Percentiles rank a stretch among this genome's conserved stretches.
Conservation (phyloP, 768 basidiomycete species). For the Mycena pura region DNA sequence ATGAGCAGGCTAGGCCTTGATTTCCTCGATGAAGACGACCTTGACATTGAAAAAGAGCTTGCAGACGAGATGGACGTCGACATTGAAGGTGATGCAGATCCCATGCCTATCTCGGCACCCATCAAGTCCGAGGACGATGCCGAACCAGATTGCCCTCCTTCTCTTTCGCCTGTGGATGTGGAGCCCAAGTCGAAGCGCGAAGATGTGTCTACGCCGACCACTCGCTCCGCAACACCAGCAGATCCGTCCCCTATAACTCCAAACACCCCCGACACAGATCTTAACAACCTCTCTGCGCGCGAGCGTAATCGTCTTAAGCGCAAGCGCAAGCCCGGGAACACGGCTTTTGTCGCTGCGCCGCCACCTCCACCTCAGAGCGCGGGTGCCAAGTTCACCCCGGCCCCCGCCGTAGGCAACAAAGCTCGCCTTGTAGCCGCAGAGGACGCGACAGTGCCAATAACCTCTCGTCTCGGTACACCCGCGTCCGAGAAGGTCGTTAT, state of each 20-base stretch:
- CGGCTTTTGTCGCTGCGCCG: slow-evolving; percentile 80
- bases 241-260: slow-evolving; percentile 60
- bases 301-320: slow-evolving; percentile 94
- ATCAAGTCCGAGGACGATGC: slow-evolving; percentile 47
- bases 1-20: slow-evolving; percentile 89
- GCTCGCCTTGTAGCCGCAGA: slow-evolving; percentile 78
- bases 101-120: slow-evolving; percentile 37
- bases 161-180: slow-evolving; percentile 52
- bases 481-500: slow-evolving; percentile 71
- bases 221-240: slow-evolving; percentile 56
- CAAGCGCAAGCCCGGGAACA: slow-evolving; percentile 88
- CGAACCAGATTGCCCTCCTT: slow-evolving; percentile 20
- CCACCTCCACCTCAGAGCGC: slow-evolving; percentile 67
- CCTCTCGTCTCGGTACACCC: slow-evolving; percentile 67
- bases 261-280: slow-evolving; percentile 52
- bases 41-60: slow-evolving; percentile 84
- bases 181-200: slow-evolving; percentile 42
- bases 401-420: slow-evolving; percentile 63
- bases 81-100: slow-evolving; percentile 74
- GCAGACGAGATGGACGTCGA: slow-evolving; percentile 88
- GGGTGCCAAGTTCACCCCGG: slow-evolving; percentile 66
- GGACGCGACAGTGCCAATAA: slow-evolving; percentile 49
- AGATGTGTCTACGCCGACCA: slow-evolving; percentile 48
- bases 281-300: slow-evolving; percentile 78
- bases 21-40: slow-evolving; percentile 78